Evolutionary conservation across 257 asterid genomes (phyloP), one percentile per base, ranked within the genome.

Genomic region (Ehretia macrophylla): DNA sequence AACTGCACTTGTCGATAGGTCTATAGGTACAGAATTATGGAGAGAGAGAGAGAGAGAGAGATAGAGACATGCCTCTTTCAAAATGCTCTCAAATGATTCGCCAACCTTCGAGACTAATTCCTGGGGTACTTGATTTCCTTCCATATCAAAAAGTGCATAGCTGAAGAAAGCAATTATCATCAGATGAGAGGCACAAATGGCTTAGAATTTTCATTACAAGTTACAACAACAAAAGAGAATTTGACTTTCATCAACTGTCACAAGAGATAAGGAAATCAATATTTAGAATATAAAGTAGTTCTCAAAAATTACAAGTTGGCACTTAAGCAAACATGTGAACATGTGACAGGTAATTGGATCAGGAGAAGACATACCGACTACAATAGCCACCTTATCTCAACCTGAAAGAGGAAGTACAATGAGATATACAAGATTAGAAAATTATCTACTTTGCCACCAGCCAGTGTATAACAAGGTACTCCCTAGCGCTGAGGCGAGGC

Each of bases 51-150:
- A 10, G 18, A 54, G 39, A 59, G 48, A 44, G 17, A 21, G 19
- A 65, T 17, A 47, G 27, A 44, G 40, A n/a, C 69, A 5, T 83
- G 56, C 97, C 95, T 93, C 97, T 76, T 86, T 81, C 83, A 93
- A 74, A 65, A 93, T 83, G 80, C 72, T 59, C 77, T 93, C 96
- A 67, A 93, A 93, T 71, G 86, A 78, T 75, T 78, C 79, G n/a
- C 99, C 99, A 67, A 87, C 81, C 76, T 81, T 81, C 18, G 95
- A 22, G 68, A 93, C 99, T 56, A 93, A 70, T 11, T 82, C 96
- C 77, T 86, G 99, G 58, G 94, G 83, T 75, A 93, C 95, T 83
- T 93, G 91, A 64, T 83, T 85, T 17, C 99, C 97, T 21, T 93
- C 96, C 79, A 67, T 80, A 72, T 89, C 99, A 63, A 76, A 93